Percentiles rank a stretch among this genome's conserved stretches.
Conservation (phyloP, 176 grass and related monocot species). For the Eleusine indica region DNA sequence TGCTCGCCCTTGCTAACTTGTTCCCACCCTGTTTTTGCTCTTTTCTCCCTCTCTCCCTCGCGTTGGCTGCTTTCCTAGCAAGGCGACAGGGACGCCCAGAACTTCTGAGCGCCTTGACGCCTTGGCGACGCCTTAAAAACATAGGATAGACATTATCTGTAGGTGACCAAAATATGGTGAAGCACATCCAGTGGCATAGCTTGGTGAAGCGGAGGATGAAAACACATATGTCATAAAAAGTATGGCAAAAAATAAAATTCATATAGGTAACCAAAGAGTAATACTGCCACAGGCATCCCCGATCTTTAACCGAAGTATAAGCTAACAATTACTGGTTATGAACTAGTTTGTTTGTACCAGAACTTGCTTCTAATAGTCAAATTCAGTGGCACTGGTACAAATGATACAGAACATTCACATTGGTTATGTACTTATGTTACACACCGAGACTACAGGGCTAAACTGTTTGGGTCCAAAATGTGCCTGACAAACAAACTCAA, state of each 20-base stretch:
- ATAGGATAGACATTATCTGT: background rate
- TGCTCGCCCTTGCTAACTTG: too few species aligned
- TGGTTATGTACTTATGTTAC: background rate
- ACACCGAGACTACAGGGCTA: background rate
- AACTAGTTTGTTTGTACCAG: background rate
- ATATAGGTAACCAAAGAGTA: background rate
- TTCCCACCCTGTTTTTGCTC: too few species aligned
- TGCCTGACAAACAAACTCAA: background rate
- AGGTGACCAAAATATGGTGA: too few species aligned
- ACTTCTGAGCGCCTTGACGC: too few species aligned
- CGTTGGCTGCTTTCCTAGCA: too few species aligned
- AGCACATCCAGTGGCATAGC: background rate
- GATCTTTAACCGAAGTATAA: background rate
- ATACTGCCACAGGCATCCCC: background rate
- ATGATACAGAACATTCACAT: conserved; percentile 13
- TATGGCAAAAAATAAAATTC: background rate
- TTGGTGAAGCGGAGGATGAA: background rate
- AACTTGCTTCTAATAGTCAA: background rate
- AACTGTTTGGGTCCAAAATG: background rate
- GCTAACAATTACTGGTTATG: background rate
- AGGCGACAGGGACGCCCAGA: too few species aligned
- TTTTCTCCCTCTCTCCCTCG: too few species aligned
- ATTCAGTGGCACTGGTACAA: background rate
- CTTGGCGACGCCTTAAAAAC: too few species aligned
- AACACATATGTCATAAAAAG: background rate